Evolutionary conservation across 768 basidiomycete genomes (phyloP), one percentile per base, ranked within the genome.

Genomic region (Trametes villosa): DNA sequence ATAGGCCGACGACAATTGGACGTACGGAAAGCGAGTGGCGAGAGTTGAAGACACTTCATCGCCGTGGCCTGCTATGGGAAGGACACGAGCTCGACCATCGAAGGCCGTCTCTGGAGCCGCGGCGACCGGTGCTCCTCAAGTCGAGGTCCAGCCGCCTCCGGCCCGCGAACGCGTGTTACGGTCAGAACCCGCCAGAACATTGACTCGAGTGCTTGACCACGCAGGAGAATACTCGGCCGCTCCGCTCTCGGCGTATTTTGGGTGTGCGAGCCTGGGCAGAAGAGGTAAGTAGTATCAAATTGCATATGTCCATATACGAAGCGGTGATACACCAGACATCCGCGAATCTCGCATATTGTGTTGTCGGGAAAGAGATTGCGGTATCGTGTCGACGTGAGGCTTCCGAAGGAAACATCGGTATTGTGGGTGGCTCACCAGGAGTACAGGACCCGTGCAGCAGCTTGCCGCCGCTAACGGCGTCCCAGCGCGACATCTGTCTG

Each of bases 341-440:
- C 53, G 60, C 42, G 60, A 55, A 44, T 55, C 22, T 61, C 60
- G 60, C 53, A 55, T 24, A 24, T 40, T n/a, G 38, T 13, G 41
- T 38, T 36, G 20, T 31, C 30, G 47, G 17, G 53, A 31, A 20
- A 11, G 15, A 17, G 3, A 29, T 50, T 33, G 47, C 33, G 48
- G 46, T 49, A 34, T 54, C 40, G 27, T 13, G 36, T 46, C 34
- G 44, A 53, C 51, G 31, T 29, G n/a, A 11, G 13, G n/a, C 31
- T 60, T 60, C 59, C 45, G 29, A 26, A 44, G 36, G 13, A 46
- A 50, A 53, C 47, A 26, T 20, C 13, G 7, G 7, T 40, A 34
- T 13, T 40, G 18, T 36, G n/a, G n/a, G n/a, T n/a, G n/a, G n/a
- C n/a, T n/a, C n/a, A n/a, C n/a, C n/a, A n/a, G n/a, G n/a, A n/a